Evolutionary conservation across 257 asterid genomes (phyloP).

Genomic region (Solanum paucissectum): DNA sequence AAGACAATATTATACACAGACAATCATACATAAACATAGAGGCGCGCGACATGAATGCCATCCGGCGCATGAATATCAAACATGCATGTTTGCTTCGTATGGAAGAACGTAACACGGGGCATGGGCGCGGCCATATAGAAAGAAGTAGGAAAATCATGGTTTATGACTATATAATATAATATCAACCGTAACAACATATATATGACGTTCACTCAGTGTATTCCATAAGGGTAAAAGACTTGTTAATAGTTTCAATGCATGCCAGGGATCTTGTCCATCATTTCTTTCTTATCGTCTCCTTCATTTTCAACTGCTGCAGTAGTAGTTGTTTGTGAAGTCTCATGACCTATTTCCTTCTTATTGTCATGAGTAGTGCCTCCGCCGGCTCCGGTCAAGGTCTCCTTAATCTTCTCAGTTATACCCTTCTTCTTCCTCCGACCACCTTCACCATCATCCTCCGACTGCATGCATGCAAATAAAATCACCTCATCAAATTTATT

Average conservation of each 20-base stretch:
- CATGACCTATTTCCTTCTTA: not conserved
- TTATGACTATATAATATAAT: not conserved
- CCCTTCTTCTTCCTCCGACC: not conserved
- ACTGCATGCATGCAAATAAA: not conserved
- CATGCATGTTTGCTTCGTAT: not conserved
- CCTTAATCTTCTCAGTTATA: not conserved
- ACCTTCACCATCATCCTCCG: not conserved
- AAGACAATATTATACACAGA: not conserved
- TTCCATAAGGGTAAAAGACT: not conserved
- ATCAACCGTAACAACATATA: not conserved
- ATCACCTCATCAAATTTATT: not conserved
- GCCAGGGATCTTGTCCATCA: not conserved
- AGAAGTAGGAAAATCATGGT: not conserved
- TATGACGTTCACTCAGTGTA: not conserved
- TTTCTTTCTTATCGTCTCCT: constrained; percentile 5
- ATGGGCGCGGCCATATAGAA: not conserved
- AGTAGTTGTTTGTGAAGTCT: not conserved
- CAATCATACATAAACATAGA: not conserved
- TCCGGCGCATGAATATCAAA: not conserved
- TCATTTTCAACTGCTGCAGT: not conserved
- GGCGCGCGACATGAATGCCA: not conserved
- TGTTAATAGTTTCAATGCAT: not conserved
- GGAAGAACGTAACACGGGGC: not conserved
- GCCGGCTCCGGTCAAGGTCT: not conserved
- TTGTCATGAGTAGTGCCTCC: not conserved